Conservation (phyloP, 495 filamentous ascomycete genomes). For the Pseudomonodictys pantanalensis region DNA sequence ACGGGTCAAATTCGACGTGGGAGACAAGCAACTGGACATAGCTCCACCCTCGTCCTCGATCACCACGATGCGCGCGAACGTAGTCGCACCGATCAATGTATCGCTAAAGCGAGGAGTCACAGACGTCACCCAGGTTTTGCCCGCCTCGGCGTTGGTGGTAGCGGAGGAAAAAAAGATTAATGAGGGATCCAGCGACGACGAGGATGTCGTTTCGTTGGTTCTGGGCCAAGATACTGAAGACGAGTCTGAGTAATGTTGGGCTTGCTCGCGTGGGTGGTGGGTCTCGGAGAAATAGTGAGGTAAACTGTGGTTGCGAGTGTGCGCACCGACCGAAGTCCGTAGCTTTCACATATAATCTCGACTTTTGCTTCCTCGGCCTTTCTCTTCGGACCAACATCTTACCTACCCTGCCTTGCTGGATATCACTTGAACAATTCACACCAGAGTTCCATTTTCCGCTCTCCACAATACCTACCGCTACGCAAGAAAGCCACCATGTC, state of each 20-base stretch:
- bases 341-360: not conserved
- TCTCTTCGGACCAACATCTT: not conserved
- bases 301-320: not conserved
- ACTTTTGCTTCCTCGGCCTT: not conserved
- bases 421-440: not conserved
- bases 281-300: too few relatives aligned
- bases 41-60: too few relatives aligned
- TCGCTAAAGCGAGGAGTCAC: too few relatives aligned
- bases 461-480: not conserved
- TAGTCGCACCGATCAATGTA: too few relatives aligned
- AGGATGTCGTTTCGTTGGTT: constrained; percentile 29
- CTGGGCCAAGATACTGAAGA: constrained; percentile 32
- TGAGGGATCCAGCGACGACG: too few relatives aligned
- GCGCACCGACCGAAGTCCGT: not conserved
- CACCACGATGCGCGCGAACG: too few relatives aligned
- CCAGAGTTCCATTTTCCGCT: not conserved
- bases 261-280: too few relatives aligned
- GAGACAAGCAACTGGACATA: too few relatives aligned
- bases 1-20: too few relatives aligned
- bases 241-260: constrained; percentile 14
- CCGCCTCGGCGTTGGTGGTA: not conserved
- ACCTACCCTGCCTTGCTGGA: not conserved
- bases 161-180: not conserved
- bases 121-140: not conserved
- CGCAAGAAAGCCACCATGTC: not conserved